Percentiles rank a stretch among this genome's conserved stretches.
Evolutionary conservation across 2,329 filamentous ascomycete species (phyloP).

Genomic region (Penicillium sp.): DNA sequence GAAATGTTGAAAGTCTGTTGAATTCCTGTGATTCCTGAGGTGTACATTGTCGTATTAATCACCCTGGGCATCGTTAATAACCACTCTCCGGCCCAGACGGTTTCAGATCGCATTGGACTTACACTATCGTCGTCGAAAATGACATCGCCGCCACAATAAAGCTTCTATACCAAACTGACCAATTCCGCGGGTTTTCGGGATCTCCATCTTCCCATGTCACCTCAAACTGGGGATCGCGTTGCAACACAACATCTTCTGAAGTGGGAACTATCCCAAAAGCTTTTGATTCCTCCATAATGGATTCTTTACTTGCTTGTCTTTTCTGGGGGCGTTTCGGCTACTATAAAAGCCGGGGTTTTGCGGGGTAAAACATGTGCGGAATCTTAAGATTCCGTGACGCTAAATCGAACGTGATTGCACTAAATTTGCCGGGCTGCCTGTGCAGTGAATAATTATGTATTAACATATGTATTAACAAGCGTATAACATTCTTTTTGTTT

Average conservation of each 20-base stretch:
- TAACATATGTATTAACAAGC: neutral
- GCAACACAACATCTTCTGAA: neutral
- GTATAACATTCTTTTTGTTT: neutral
- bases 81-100: neutral
- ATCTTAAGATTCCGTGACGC: slow-evolving; percentile 18
- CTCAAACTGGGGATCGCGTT: slow-evolving; percentile 13
- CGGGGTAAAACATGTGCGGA: slow-evolving; percentile 8
- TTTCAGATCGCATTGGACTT: neutral
- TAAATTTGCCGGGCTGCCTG: neutral
- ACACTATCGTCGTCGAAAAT: slow-evolving; percentile 20
- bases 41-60: slow-evolving; percentile 71
- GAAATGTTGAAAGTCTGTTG: slow-evolving; percentile 60
- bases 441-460: neutral
- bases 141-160: slow-evolving; percentile 21
- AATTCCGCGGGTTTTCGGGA: slow-evolving; percentile 15
- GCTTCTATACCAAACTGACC: slow-evolving; percentile 20
- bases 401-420: neutral
- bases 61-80: slow-evolving; percentile 37
- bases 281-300: neutral
- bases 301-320: neutral
- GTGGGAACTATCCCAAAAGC: neutral
- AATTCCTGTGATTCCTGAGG: slow-evolving; percentile 66
- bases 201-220: slow-evolving; percentile 14
- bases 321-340: neutral
- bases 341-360: slow-evolving; percentile 3